Conservation (phyloP, 495 filamentous ascomycete genomes). For the Chaetomium fimeti region DNA sequence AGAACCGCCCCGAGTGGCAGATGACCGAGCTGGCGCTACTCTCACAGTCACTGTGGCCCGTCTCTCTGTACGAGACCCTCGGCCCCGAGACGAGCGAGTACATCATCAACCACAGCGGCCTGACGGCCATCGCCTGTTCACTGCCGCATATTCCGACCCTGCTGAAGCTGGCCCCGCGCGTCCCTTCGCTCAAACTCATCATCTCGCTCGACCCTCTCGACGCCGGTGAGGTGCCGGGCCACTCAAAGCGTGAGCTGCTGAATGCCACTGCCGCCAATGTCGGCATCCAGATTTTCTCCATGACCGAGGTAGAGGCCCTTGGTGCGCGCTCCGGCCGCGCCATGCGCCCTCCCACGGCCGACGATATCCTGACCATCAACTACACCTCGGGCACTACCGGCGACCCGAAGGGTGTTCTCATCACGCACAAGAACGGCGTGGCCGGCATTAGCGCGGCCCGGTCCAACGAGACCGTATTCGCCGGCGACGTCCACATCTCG, state of each 20-base stretch:
- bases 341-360: constrained; percentile 65
- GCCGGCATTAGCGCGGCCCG: constrained; percentile 64
- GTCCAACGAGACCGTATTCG: constrained; percentile 46
- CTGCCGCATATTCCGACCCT: constrained; percentile 83
- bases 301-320: constrained; percentile 72
- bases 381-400: constrained; percentile 98
- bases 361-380: constrained; percentile 90
- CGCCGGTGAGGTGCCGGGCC: constrained; percentile 70
- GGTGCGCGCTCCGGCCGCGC: constrained; percentile 66
- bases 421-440: constrained; percentile 80
- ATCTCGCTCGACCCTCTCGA: constrained; percentile 85
- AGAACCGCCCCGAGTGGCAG: constrained; percentile 98
- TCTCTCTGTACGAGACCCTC: constrained; percentile 95
- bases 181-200: constrained; percentile 84
- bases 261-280: constrained; percentile 67
- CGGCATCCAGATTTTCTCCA: constrained; percentile 73
- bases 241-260: constrained; percentile 76
- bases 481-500: constrained; percentile 66
- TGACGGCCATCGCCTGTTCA: constrained; percentile 74
- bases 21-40: constrained; percentile 87
- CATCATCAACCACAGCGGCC: constrained; percentile 85
- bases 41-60: constrained; percentile 83
- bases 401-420: constrained; percentile 85
- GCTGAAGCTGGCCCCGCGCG: constrained; percentile 73
- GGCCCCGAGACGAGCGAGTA: constrained; percentile 88